Evolutionary conservation across 2,329 filamentous ascomycete species (phyloP).

Genomic region (Nemania serpens): DNA sequence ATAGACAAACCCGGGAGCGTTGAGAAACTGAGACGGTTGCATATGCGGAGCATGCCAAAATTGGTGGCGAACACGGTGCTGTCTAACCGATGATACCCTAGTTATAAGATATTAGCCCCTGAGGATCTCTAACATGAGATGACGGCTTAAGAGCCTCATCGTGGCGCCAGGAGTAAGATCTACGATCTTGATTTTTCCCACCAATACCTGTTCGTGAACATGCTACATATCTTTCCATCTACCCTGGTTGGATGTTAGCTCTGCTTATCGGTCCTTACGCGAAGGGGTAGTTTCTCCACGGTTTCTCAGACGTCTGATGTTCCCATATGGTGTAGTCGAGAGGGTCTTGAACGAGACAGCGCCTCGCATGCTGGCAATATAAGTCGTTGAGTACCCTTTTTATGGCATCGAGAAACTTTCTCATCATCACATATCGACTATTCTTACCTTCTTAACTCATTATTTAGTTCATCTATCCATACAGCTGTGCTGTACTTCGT

Average conservation of each 20-base stretch:
- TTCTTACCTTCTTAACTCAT: slow-evolving; percentile 2
- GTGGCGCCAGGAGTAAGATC: neutral
- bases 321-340: too few relatives aligned
- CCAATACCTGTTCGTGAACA: neutral
- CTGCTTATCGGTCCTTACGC: too few relatives aligned
- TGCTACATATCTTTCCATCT: neutral
- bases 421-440: slow-evolving; percentile 27
- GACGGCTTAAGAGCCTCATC: slow-evolving; percentile 15
- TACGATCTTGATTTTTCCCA: neutral
- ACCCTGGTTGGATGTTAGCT: too few relatives aligned
- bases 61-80: too few relatives aligned
- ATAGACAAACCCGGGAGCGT: neutral
- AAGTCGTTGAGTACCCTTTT: slow-evolving; percentile 17
- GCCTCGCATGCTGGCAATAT: too few relatives aligned
- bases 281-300: neutral
- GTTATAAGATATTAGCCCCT: neutral
- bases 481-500: slow-evolving; percentile 40
- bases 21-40: neutral
- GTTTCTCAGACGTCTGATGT: too few relatives aligned
- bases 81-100: neutral
- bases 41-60: slow-evolving; percentile 4
- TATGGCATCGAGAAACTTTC: slow-evolving; percentile 13
- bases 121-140: slow-evolving; percentile 6
- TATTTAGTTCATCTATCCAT: slow-evolving; percentile 1
- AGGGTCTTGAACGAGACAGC: too few relatives aligned